Evolutionary conservation across 2,329 filamentous ascomycete species (phyloP), one percentile per base, ranked within the genome.

Genomic region (Sclerotiophoma versabilis): DNA sequence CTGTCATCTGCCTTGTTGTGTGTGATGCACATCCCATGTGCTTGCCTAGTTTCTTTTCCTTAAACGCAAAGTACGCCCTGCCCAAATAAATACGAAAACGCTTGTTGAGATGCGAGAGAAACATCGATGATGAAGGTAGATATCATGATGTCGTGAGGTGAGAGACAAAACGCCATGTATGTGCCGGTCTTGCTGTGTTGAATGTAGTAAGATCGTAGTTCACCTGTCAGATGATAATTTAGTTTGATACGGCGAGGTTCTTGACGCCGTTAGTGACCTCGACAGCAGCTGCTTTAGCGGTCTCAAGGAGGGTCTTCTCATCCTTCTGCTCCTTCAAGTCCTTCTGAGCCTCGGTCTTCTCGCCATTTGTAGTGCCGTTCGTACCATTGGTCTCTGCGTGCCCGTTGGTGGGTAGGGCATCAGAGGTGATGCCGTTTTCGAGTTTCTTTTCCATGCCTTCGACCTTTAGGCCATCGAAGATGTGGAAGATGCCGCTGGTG

Each of bases 391-490:
- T 47, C 15, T 39, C 49, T 5, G 33, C 23, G 26, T 44, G 39
- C 6, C 57, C 58, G n/a, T 59, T 57, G 29, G 57, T 33, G 12
- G 45, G 41, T 7, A 47, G 27, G n/a, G 49, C 49, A 27, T 53
- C 34, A 7, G 49, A 34, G 27, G 41, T 52, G 11, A 51, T 51
- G 12, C 57, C 59, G 25, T 49, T 59, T 4, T 71, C 64, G 15
- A 76, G 58, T 15, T 66, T 66, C 53, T 79, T 76, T 2, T 90
- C 84, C 43, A 92, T 77, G 57, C 87, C 84, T 38, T 85, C 77
- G n/a, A 91, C 86, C 57, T 84, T 75, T 3, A 99, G 82, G 20
- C 86, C 92, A 14, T 93, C 84, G 73, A 99, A 95, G 22, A 98
- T 81, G 38, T 90, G 84, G 74, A 96, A 98, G 64, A 99, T 90